Conservation (phyloP, 208 protist genomes). For the Acanthamoeba sp. region DNA sequence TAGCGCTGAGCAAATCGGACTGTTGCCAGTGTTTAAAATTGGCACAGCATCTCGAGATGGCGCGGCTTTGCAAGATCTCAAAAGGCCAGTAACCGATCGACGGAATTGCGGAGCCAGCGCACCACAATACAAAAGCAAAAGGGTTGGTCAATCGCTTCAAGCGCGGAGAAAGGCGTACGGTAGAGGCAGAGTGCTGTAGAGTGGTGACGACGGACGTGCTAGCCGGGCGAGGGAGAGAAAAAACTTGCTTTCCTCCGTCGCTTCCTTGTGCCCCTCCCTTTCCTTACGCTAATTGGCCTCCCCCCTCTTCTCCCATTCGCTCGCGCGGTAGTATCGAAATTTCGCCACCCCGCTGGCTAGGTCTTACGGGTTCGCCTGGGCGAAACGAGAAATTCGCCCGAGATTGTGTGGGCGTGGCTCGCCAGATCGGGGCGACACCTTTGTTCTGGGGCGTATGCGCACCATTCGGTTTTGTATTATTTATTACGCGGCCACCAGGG, state of each 20-base stretch:
- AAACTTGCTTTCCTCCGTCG: neutral
- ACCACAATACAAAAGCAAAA: too few relatives aligned
- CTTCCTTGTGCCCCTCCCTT: neutral
- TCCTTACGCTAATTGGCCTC: neutral
- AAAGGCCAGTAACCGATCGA: too few relatives aligned
- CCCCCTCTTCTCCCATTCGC: neutral
- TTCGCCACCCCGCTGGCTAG: neutral
- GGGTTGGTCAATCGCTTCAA: neutral
- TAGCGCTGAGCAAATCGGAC: too few relatives aligned
- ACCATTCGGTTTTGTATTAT: too few relatives aligned
- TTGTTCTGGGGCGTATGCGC: too few relatives aligned
- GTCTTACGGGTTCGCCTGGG: neutral
- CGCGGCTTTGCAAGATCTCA: too few relatives aligned
- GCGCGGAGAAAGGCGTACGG: neutral
- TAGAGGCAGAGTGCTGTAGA: neutral
- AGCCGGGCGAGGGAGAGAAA: constrained; percentile 3
- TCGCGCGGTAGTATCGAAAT: neutral
- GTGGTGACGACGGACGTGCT: neutral
- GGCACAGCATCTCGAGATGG: too few relatives aligned
- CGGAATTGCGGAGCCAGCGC: too few relatives aligned
- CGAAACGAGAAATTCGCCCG: neutral
- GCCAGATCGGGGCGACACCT: too few relatives aligned
- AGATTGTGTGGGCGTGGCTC: too few relatives aligned
- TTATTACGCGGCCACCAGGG: too few relatives aligned
- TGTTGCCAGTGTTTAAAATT: too few relatives aligned